These are phyloP conservation scores for Chaetomiaceae sp. DNA, from an alignment of 2,329 filamentous ascomycete genomes.

Conservation along the genomic window DNA sequence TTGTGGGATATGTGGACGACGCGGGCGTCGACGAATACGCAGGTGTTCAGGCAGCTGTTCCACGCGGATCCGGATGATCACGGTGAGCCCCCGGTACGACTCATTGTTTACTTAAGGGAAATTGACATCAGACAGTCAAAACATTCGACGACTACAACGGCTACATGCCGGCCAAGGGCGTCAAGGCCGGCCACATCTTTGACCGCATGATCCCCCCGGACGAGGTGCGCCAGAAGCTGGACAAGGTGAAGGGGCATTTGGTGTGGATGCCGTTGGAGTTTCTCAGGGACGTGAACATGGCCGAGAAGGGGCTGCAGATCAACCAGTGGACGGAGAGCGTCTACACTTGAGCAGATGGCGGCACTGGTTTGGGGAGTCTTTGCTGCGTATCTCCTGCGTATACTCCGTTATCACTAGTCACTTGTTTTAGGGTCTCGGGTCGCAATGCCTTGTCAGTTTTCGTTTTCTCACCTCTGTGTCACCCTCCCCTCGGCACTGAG, in stretches of 20 bases:
- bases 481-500: no score
- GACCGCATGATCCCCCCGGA: slow-evolving; percentile 68
- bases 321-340: slow-evolving; percentile 85
- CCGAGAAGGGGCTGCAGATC: slow-evolving; percentile 78
- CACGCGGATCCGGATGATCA: slow-evolving; percentile 85
- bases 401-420: no score
- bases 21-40: slow-evolving; percentile 64
- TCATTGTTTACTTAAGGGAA: slow-evolving; percentile 12
- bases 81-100: slow-evolving; percentile 42
- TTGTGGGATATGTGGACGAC: slow-evolving; percentile 64
- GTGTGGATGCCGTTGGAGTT: slow-evolving; percentile 96
- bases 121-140: slow-evolving; percentile 49
- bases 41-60: slow-evolving; percentile 72
- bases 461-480: no score
- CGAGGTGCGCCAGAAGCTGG: slow-evolving; percentile 68
- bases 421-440: no score
- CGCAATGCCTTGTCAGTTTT: no score
- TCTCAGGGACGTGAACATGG: slow-evolving; percentile 77
- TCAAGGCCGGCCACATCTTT: slow-evolving; percentile 81
- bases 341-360: slow-evolving; percentile 51
- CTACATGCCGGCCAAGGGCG: slow-evolving; percentile 63
- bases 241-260: slow-evolving; percentile 77
- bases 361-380: no score
- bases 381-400: no score
- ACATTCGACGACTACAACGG: slow-evolving; percentile 85